Percentiles rank a stretch among this genome's conserved stretches.
phyloP scores from a whole-genome alignment of 2,329 filamentous ascomycete species.

The Pleochaeta shiraiana region DNA sequence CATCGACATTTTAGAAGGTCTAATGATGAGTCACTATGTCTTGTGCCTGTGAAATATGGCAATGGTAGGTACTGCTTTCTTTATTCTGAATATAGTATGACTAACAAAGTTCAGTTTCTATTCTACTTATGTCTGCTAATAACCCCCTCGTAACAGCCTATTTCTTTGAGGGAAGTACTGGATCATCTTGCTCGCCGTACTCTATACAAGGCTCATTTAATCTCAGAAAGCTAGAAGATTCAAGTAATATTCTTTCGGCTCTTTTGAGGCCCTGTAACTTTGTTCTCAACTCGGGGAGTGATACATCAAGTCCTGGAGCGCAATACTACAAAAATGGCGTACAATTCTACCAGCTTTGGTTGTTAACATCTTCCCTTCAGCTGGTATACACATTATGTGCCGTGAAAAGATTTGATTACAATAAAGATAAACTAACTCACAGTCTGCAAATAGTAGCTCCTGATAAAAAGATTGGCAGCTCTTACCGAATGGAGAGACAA shows the following conservation, averaged over 20 bases:
- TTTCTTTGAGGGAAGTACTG: constrained; percentile 8
- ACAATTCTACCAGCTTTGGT: constrained; percentile 26
- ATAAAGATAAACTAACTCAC: background rate
- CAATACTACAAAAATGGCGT: constrained; percentile 19
- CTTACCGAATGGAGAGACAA: constrained; percentile 4
- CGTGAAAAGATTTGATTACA: constrained; percentile 6
- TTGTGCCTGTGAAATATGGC: constrained; percentile 18
- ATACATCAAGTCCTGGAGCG: constrained; percentile 6
- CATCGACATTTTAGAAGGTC: constrained; percentile 24
- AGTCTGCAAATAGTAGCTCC: constrained; percentile 6
- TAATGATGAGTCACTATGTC: constrained; percentile 21
- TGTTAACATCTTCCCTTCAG: constrained; percentile 23
- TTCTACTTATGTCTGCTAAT: constrained; percentile 13
- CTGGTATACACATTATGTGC: constrained; percentile 22
- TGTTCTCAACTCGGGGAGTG: constrained; percentile 1
- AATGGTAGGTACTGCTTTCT: background rate
- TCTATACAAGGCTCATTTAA: constrained; percentile 11
- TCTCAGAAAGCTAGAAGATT: background rate
- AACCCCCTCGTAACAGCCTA: constrained; percentile 14
- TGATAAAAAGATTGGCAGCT: constrained; percentile 5
- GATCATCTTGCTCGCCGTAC: background rate
- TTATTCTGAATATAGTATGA: background rate
- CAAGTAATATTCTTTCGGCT: constrained; percentile 2
- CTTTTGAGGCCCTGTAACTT: constrained; percentile 9
- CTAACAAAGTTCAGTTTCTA: constrained; percentile 11